Conservation (phyloP, 1,284 basidiomycete species). For the Boletus sp. region DNA sequence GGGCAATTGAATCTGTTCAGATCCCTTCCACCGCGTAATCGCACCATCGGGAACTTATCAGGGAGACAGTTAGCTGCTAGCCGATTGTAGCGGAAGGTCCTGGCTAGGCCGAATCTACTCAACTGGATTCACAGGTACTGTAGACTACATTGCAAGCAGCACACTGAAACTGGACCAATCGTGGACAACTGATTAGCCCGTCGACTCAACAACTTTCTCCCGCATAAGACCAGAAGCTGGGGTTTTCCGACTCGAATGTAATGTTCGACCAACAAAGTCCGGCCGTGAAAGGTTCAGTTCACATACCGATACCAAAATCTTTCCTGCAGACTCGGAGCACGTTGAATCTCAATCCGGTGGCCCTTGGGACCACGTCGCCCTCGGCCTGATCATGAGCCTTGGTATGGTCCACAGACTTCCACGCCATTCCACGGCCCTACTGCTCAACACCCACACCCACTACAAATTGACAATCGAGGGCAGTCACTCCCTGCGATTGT, state of each 20-base stretch:
- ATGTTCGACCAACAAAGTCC: neutral
- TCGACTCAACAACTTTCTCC: neutral
- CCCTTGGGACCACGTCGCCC: slow-evolving; percentile 2
- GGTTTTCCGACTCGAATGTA: neutral
- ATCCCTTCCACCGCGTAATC: neutral
- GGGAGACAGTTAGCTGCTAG: too few relatives aligned
- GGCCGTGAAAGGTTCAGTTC: neutral
- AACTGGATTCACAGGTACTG: slow-evolving; percentile 2
- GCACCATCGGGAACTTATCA: neutral
- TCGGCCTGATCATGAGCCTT: neutral
- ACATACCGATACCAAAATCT: neutral
- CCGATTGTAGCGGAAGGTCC: too few relatives aligned
- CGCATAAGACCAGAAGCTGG: neutral
- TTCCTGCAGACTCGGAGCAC: neutral
- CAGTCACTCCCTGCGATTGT: slow-evolving; percentile 10
- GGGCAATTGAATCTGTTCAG: neutral
- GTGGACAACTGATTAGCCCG: neutral
- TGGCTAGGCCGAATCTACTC: too few relatives aligned
- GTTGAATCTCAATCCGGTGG: neutral
- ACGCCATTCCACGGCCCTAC: neutral
- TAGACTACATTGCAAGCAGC: neutral
- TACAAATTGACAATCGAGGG: slow-evolving; percentile 9
- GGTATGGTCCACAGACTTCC: neutral
- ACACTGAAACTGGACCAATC: neutral
- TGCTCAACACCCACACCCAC: too few relatives aligned